Conservation (phyloP, 345 rosid species). For the Acer negundo region DNA sequence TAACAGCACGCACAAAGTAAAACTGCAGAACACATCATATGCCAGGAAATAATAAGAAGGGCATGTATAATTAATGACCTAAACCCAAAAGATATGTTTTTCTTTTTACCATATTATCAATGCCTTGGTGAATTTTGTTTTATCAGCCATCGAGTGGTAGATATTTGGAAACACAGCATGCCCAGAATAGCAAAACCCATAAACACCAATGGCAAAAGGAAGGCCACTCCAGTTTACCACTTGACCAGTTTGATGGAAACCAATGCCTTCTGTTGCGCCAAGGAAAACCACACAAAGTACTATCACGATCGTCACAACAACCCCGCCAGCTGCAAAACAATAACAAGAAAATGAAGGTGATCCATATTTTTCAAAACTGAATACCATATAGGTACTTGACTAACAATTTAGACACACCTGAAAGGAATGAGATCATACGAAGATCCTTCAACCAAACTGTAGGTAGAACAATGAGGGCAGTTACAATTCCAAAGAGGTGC, state of each 20-base stretch:
- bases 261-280: slow-evolving; percentile 60
- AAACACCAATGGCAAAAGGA: slow-evolving; percentile 86
- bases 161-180: slow-evolving; percentile 95
- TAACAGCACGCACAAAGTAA: slow-evolving; percentile 52
- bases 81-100: slow-evolving; percentile 19
- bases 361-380: slow-evolving; percentile 19
- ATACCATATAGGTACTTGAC: neutral
- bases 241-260: slow-evolving; percentile 75
- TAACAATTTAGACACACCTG: slow-evolving; percentile 49
- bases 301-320: slow-evolving; percentile 65
- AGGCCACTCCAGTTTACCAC: slow-evolving; percentile 76
- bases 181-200: slow-evolving; percentile 79
- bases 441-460: slow-evolving; percentile 85
- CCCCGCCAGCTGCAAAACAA: slow-evolving; percentile 74
- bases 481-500: slow-evolving; percentile 77
- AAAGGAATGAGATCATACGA: slow-evolving; percentile 81
- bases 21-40: slow-evolving; percentile 50
- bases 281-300: slow-evolving; percentile 56
- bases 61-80: slow-evolving; percentile 1
- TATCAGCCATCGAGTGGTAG: slow-evolving; percentile 97
- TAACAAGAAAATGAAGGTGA: neutral
- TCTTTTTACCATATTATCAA: slow-evolving; percentile 50
- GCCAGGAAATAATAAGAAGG: slow-evolving; percentile 1
- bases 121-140: slow-evolving; percentile 72
- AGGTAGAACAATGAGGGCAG: slow-evolving; percentile 76